Base-by-base conservation (phyloP, 148 eudicot genomes). In the Cornus kousa region DNA sequence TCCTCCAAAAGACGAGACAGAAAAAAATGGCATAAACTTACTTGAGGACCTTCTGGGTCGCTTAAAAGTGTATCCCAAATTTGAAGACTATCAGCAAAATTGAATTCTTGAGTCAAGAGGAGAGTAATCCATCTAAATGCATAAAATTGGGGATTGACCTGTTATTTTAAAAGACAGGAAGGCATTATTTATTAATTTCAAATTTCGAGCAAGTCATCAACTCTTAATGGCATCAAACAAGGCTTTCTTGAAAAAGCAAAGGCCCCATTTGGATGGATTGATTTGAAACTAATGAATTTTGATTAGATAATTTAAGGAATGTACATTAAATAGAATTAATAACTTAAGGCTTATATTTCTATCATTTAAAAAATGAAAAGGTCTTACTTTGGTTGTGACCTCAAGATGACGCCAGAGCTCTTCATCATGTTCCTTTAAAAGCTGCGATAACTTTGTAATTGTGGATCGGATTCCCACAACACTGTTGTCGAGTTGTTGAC, bases 361-460 rank as follows among this genome's bases (percentile, higher is more conserved):
- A 53, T 53, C 59, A 53, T 53, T 53, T 53, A 19, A 16, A 14
- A 53, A 53, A 53, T 17, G 13, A 53, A 53, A 11, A 12, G 12
- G 19, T 68, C 90, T 86, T 87, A 93, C 98, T 86, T 96, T 94
- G 78, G 97, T 92, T 70, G 98, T 92, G 82, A 94, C 84, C 84
- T 96, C 99, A 81, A 96, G 93, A 86, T 96, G 99, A 53, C 99
- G 98, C 98, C 99, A 96, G 59, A 96, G 93, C 81, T 96, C 99
- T 84, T 96, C 98, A 76, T 96, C 99, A 76, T 96, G 98, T 77
- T 96, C 94, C 84, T 91, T 96, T 68, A 96, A 77, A 78, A 94
- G 88, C 80, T 79, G 79, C 57, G 99, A 96, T 84, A 96, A 80
- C 80, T 85, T 94, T 70, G 97, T 80, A 86, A 96, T 96, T 70